These are phyloP conservation scores for Phialocephala sp. DNA, from an alignment of 2,329 filamentous ascomycete species.

Conservation along the genomic window DNA sequence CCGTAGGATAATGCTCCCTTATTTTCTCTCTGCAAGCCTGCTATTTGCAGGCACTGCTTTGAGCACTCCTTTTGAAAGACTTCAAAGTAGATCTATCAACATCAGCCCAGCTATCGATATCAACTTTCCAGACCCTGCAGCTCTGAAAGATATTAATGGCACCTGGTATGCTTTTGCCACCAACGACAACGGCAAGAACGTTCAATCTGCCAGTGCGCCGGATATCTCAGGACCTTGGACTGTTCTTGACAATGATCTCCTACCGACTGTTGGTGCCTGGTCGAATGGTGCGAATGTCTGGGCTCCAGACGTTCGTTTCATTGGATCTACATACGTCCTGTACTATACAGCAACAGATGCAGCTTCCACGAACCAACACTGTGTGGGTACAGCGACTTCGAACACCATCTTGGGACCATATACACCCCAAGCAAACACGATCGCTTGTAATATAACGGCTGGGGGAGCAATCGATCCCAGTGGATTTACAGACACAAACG, in stretches of 20 bases:
- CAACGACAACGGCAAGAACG: conserved; percentile 53
- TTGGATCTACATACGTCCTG: conserved; percentile 62
- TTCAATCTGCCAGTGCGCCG: conserved; percentile 55
- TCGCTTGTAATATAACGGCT: conserved; percentile 57
- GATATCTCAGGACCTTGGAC: conserved; percentile 55
- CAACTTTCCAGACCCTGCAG: conserved; percentile 61
- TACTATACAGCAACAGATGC: conserved; percentile 61
- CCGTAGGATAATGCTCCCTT: conserved; percentile 10
- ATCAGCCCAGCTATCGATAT: conserved; percentile 41
- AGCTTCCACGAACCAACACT: conserved; percentile 52
- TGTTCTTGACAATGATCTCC: conserved; percentile 56
- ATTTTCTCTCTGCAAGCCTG: conserved; percentile 10
- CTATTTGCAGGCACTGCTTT: conserved; percentile 13
- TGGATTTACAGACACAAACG: conserved; percentile 61
- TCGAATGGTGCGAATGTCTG: conserved; percentile 59
- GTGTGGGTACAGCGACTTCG: conserved; percentile 62
- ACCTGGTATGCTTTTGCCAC: conserved; percentile 65
- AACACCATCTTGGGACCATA: conserved; percentile 41
- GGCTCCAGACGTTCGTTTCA: conserved; percentile 64
- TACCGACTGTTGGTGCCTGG: conserved; percentile 60
- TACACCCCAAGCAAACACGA: conserved; percentile 9
- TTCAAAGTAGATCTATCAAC: conserved; percentile 14
- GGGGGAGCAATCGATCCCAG: conserved; percentile 69
- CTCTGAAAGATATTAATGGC: conserved; percentile 54
- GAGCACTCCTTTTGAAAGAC: conserved; percentile 10